A percentile compares a stretch with the other conserved stretches of the same genome.
Evolutionary conservation across 1,284 basidiomycete species (phyloP).

Genomic region (Apiotrichum brassicae): DNA sequence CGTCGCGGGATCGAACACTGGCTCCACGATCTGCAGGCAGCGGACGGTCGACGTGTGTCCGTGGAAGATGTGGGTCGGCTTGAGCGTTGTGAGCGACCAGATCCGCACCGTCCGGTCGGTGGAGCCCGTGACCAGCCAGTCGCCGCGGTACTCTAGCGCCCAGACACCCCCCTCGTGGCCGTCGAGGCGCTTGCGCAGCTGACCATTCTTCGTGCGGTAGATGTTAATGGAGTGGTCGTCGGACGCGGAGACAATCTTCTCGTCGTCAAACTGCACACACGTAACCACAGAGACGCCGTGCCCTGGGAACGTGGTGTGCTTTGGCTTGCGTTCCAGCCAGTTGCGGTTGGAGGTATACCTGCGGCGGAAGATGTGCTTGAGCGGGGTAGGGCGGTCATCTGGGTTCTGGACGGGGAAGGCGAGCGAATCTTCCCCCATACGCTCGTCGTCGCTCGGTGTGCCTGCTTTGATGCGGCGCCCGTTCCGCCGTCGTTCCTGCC

Average conservation of each 20-base stretch:
- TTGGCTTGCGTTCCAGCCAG: conserved; percentile 45
- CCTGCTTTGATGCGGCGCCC: conserved; percentile 13
- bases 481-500: conserved; percentile 8
- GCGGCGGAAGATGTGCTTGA: conserved; percentile 42
- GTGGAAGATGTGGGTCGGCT: conserved; percentile 81
- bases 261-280: conserved; percentile 84
- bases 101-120: conserved; percentile 91
- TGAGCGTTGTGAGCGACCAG: conserved; percentile 75
- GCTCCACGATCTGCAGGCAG: conserved; percentile 48
- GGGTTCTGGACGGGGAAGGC: background rate
- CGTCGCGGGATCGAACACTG: conserved; percentile 44
- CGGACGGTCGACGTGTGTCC: conserved; percentile 87
- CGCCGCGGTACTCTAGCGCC: conserved; percentile 67
- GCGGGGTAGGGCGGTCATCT: conserved; percentile 26
- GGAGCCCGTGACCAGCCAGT: conserved; percentile 83
- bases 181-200: conserved; percentile 63
- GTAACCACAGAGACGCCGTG: conserved; percentile 87
- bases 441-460: conserved; percentile 32
- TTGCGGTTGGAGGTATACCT: conserved; percentile 56
- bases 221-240: conserved; percentile 76
- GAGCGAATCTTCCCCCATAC: conserved; percentile 11
- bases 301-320: conserved; percentile 72
- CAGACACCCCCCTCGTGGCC: conserved; percentile 94
- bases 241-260: conserved; percentile 81
- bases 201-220: conserved; percentile 74